A percentile compares a stretch with the other conserved stretches of the same genome.
Evolutionary conservation across 805 yeast genomes (phyloP).

Genomic region (Candida pseudoglaebosa): DNA sequence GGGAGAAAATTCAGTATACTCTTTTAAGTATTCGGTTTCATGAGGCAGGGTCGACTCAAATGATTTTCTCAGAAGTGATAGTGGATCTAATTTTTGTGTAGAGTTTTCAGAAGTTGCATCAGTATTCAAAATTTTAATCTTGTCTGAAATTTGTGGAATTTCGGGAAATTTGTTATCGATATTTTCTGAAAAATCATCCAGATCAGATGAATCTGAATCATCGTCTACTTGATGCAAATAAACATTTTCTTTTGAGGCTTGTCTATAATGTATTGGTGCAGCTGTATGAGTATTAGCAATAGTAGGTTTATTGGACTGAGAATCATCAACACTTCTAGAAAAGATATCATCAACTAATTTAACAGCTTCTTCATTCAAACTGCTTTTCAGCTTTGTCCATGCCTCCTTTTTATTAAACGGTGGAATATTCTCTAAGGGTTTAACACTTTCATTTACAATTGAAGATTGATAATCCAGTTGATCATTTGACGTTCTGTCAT

Average conservation of each 20-base stretch:
- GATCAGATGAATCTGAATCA: constrained; percentile 6
- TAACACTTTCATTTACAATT: not conserved
- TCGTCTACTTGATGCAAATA: constrained; percentile 2
- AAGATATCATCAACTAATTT: constrained; percentile 41
- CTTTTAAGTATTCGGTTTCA: not conserved
- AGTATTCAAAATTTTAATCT: not conserved
- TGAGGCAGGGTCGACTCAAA: not conserved
- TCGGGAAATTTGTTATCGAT: constrained; percentile 2
- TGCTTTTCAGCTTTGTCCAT: constrained; percentile 27
- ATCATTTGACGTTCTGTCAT: not conserved
- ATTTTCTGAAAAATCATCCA: constrained; percentile 1
- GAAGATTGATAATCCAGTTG: not conserved
- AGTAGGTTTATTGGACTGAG: constrained; percentile 2
- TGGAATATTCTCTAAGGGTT: not conserved
- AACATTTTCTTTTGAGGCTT: not conserved
- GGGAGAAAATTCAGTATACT: not conserved
- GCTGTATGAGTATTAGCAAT: not conserved
- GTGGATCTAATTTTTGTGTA: not conserved
- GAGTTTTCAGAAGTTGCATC: not conserved
- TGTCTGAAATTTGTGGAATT: constrained; percentile 1
- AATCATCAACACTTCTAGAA: constrained; percentile 15
- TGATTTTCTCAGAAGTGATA: not conserved
- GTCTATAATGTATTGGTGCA: not conserved
- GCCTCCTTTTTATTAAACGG: constrained; percentile 32
- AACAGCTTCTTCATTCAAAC: constrained; percentile 29